A percentile compares a stretch with the other conserved stretches of the same genome.
These are phyloP conservation scores for Xylaria multiplex DNA, from an alignment of 2,329 filamentous ascomycete genomes.

Conservation along the genomic window DNA sequence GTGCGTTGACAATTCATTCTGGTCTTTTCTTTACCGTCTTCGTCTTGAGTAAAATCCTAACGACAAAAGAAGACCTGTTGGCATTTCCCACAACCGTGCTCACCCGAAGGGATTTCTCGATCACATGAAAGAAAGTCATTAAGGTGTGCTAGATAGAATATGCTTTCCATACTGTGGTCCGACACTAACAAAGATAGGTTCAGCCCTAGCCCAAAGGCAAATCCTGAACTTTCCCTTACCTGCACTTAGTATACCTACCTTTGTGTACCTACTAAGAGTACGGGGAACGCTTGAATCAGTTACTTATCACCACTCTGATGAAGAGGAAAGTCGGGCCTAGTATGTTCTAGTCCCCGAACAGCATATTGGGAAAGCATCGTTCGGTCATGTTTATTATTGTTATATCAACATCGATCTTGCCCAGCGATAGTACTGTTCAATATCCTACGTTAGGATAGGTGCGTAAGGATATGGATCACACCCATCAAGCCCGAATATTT, in stretches of 20 bases:
- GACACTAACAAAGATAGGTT: constrained; percentile 24
- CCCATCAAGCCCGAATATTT: background rate
- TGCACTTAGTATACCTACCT: background rate
- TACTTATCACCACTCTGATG: background rate
- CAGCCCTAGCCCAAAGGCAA: constrained; percentile 25
- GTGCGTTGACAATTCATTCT: constrained; percentile 10
- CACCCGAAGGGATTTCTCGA: background rate
- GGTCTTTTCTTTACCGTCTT: constrained; percentile 12
- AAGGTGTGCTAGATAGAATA: constrained; percentile 21
- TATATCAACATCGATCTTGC: constrained; percentile 2
- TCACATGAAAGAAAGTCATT: constrained; percentile 6
- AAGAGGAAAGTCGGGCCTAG: background rate
- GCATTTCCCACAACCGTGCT: constrained; percentile 6
- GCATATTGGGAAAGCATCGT: background rate
- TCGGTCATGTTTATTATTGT: background rate
- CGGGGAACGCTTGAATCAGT: constrained; percentile 1
- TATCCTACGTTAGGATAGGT: background rate
- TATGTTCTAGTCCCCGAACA: background rate
- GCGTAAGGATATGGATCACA: constrained; percentile 1
- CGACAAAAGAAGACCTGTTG: background rate
- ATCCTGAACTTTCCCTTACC: constrained; percentile 13
- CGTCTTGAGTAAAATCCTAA: constrained; percentile 5
- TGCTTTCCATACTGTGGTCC: constrained; percentile 13
- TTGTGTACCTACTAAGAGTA: constrained; percentile 12
- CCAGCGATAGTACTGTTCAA: background rate